Percentiles rank a stretch among this genome's conserved stretches.
phyloP scores from a whole-genome alignment of 2,329 filamentous ascomycete genomes.

The Didymella sp. region DNA sequence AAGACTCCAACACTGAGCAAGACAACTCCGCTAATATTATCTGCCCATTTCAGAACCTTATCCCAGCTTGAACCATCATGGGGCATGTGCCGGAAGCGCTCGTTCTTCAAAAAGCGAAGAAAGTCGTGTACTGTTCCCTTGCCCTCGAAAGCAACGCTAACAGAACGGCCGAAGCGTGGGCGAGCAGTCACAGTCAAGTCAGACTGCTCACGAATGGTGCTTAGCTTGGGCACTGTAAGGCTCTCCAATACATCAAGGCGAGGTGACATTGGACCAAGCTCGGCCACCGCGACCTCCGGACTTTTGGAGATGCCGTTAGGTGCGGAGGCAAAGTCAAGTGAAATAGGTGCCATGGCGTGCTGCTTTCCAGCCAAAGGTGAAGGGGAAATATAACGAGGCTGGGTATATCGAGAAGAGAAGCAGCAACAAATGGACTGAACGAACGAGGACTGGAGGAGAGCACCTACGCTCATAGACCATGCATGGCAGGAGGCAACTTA shows the following conservation, averaged over 20 bases:
- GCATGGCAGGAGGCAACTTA: constrained; percentile 3
- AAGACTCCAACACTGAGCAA: constrained; percentile 42
- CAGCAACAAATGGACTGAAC: constrained; percentile 23
- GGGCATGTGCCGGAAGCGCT: constrained; percentile 50
- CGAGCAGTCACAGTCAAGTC: constrained; percentile 15
- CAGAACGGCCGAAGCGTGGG: constrained; percentile 23
- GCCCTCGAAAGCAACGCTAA: constrained; percentile 32
- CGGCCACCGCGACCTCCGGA: constrained; percentile 13
- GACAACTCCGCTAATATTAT: constrained; percentile 50
- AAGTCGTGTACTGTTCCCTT: constrained; percentile 36
- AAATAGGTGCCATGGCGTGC: constrained; percentile 20
- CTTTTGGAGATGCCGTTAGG: constrained; percentile 17
- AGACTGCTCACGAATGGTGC: constrained; percentile 20
- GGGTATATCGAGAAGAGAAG: constrained; percentile 16
- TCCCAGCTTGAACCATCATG: constrained; percentile 52
- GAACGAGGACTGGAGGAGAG: constrained; percentile 17
- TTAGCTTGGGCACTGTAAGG: constrained; percentile 23
- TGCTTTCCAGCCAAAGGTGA: background rate
- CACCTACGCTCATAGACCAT: constrained; percentile 20
- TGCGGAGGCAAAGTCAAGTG: constrained; percentile 13
- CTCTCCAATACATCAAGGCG: constrained; percentile 17
- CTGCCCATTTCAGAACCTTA: constrained; percentile 51
- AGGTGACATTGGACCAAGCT: constrained; percentile 22
- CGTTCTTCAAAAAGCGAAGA: constrained; percentile 45
- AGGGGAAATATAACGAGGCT: background rate